Evolutionary conservation across 768 basidiomycete genomes (phyloP), one percentile per base, ranked within the genome.

Genomic region (Coprinopsis marcescibilis): DNA sequence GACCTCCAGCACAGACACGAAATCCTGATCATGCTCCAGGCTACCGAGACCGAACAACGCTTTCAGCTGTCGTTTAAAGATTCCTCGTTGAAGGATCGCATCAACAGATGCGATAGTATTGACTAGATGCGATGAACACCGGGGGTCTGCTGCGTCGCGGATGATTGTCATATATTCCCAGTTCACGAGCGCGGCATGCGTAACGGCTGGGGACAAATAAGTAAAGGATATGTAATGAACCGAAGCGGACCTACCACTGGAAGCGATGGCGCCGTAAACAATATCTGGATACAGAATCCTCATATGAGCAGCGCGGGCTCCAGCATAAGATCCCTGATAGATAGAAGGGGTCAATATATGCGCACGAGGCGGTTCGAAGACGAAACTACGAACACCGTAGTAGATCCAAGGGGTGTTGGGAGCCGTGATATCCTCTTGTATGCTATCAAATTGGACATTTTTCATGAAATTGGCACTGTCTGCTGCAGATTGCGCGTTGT

Each of bases 401-500:
- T 95, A 92, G 46, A 92, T 90, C 89, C 89, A 92, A 7, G 89
- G 87, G 1, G 83, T 83, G 23, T 66, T 68, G 14, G 85, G 78
- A 10, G 89, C 76, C 14, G 83, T 85, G 53, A 90, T 56, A 57
- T 87, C 77, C 56, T 84, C 82, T 1, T 75, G 65, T 40, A 93
- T 78, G 1, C 80, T 85, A 5, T 72, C 64, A 55, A 94, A 85
- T 56, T 81, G 76, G 60, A 95, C 79, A 50, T 83, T 78, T 5
- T 75, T 69, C 78, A 96, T 91, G 59, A 99, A 96, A 64, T 86
- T 79, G 3, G 92, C 93, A 29, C 89, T 91, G 67, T 99, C 95
- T 4, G 88, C 86, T 1, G 89, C 78, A 2, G 93, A 75, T 59
- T 97, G 94, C 12, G 77, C 85, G 46, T 97, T 97, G 57, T 83